Evolutionary conservation across 1,284 basidiomycete genomes (phyloP).

Genomic region (Naganishia albida): DNA sequence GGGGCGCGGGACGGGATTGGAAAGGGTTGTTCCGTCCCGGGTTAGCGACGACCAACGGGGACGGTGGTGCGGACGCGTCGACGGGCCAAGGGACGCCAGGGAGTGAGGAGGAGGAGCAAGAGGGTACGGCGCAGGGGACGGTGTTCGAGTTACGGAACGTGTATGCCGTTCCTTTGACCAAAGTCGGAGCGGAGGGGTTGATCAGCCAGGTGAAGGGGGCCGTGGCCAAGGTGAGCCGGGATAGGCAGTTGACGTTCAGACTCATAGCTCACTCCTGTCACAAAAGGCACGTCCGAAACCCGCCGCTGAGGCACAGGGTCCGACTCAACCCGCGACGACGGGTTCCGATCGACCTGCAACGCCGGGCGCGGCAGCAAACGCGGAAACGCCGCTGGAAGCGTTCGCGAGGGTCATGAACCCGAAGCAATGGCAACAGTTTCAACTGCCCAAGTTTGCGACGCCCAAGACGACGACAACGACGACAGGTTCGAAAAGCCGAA

Average conservation of each 20-base stretch:
- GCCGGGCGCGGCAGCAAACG: background rate
- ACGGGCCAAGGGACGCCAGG: background rate
- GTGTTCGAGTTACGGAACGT: slow-evolving; percentile 31
- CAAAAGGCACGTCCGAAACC: slow-evolving; percentile 23
- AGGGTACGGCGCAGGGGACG: slow-evolving; percentile 19
- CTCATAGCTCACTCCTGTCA: background rate
- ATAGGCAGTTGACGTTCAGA: no score
- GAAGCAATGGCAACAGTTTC: slow-evolving; percentile 28
- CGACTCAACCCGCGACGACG: background rate
- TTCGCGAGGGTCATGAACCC: slow-evolving; percentile 33
- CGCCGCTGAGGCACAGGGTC: background rate
- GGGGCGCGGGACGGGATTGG: slow-evolving; percentile 2
- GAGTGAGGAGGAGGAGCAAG: background rate
- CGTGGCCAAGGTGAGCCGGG: slow-evolving; percentile 23
- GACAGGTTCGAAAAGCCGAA: no score
- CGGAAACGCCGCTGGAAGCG: slow-evolving; percentile 27
- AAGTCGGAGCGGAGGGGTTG: slow-evolving; percentile 25
- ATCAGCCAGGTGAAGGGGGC: slow-evolving; percentile 20
- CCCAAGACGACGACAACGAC: background rate
- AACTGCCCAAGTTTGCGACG: slow-evolving; percentile 9
- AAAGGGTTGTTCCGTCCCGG: slow-evolving; percentile 7
- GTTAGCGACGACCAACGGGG: background rate
- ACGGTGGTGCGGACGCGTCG: background rate
- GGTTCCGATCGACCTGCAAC: slow-evolving; percentile 4
- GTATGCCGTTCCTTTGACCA: slow-evolving; percentile 32